These are phyloP conservation scores for Astrocystis sublimbata DNA, from an alignment of 495 filamentous ascomycete species.

Conservation along the genomic window DNA sequence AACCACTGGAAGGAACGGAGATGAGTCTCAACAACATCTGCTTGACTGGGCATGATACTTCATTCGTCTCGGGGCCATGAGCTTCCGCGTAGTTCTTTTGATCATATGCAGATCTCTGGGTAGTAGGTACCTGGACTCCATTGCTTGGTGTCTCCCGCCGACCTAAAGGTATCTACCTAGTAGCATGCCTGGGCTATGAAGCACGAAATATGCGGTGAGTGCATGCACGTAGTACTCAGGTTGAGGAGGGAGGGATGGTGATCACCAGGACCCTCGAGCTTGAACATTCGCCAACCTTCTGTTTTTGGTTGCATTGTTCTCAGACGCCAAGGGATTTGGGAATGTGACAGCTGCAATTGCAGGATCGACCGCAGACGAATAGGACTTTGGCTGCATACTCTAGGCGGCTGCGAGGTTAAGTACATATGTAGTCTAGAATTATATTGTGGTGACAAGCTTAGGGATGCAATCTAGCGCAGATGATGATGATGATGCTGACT, in stretches of 20 bases:
- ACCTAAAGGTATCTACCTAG: background rate
- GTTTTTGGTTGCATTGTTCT: background rate
- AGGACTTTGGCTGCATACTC: too few relatives aligned
- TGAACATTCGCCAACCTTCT: background rate
- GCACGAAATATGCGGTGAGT: constrained; percentile 3
- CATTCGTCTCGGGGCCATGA: too few relatives aligned
- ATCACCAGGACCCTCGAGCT: constrained; percentile 3
- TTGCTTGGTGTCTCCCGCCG: background rate
- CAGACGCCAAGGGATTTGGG: background rate
- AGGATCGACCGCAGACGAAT: background rate
- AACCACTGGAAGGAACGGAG: too few relatives aligned
- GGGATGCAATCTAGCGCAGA: background rate
- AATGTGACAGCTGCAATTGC: background rate
- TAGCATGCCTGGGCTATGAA: background rate
- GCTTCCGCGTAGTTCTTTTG: too few relatives aligned
- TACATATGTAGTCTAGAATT: background rate
- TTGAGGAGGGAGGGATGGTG: background rate
- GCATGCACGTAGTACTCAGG: constrained; percentile 9
- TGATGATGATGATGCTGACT: too few relatives aligned
- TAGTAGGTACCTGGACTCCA: too few relatives aligned
- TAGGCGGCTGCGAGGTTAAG: background rate
- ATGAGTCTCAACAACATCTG: too few relatives aligned
- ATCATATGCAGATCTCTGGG: too few relatives aligned
- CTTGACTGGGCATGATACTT: too few relatives aligned
- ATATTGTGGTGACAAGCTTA: too few relatives aligned